These are phyloP conservation scores for Tuctoria greenei DNA, from an alignment of 176 grass and related monocot genomes.

Conservation along the genomic window DNA sequence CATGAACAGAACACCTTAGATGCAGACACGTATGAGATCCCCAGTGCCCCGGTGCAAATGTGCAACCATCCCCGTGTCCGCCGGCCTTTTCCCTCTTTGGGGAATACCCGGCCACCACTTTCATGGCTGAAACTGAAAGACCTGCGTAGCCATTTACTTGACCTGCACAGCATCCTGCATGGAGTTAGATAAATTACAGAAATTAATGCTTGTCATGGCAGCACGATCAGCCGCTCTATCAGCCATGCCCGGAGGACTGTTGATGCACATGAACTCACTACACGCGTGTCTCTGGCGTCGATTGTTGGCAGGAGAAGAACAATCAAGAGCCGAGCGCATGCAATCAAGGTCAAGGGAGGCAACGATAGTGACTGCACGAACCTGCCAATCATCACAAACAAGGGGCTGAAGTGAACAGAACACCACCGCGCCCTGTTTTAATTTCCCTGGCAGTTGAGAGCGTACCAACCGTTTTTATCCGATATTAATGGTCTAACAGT, in stretches of 20 bases:
- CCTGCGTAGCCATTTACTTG: slow-evolving; percentile 27
- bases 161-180: not conserved
- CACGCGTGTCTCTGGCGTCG: not conserved
- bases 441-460: not conserved
- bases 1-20: no score
- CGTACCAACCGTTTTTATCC: not conserved
- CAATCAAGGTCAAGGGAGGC: not conserved
- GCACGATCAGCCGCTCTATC: not conserved
- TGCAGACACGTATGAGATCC: no score
- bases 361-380: not conserved
- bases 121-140: not conserved
- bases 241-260: not conserved
- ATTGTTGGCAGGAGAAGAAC: not conserved
- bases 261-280: not conserved
- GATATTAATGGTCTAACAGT: not conserved
- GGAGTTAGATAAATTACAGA: slow-evolving; percentile 26
- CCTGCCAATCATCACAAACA: not conserved
- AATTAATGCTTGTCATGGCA: not conserved
- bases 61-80: not conserved
- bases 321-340: not conserved
- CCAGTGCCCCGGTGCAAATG: not conserved
- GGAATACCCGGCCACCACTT: not conserved
- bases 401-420: not conserved
- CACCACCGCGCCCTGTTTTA: not conserved
- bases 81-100: not conserved